Base-by-base conservation (phyloP, 2,329 filamentous ascomycete genomes). In the Ophiostoma piceae region DNA sequence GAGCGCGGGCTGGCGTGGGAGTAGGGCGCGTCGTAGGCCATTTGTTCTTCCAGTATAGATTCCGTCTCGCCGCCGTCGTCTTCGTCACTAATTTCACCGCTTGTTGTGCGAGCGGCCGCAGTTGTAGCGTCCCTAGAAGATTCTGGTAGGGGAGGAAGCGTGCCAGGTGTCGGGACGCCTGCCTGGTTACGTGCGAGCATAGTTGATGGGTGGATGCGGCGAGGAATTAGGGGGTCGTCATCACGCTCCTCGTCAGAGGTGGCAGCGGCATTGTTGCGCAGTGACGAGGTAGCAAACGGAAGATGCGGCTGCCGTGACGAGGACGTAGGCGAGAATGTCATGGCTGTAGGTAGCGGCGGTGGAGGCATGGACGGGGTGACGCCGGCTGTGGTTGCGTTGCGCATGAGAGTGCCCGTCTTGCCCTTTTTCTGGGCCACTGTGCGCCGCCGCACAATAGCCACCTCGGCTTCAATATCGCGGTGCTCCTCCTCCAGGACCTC, bases 401-500 rank as follows among this genome's bases (percentile, higher is more conserved):
- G 82, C 72, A 85, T 81, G 43, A 87, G 76, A 69, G 80, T 80
- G 67, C 79, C 77, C 71, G 84, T 78, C 65, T 80, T 77, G 70
- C 83, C 84, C 73, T 85, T 82, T 68, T 84, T 84, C 75, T 89
- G 87, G 47, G 89, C 85, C 19, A 91, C 88, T 2, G 91, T 94
- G 73, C 91, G 84, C 73, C 90, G 84, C 74, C 91, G 85, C 67
- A 92, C 90, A 74, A 94, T 87, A 73, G 91, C 92, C 26, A 95
- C 91, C 77, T 94, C 91, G 1, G 88, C 87, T 70, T 90, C 91
- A 70, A 94, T 82, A 74, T 92, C 91, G 29, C 90, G 87, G 73
- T 86, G 85, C 75, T 92, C 90, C 76, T 94, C 92, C 74, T 89
- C 87, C 22, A 95, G 80, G 0, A 87, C 80, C 76, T 92, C 90